Evolutionary conservation across 129 eudicot genomes (phyloP), one percentile per base, ranked within the genome.

Genomic region (Saposhnikovia divaricata): DNA sequence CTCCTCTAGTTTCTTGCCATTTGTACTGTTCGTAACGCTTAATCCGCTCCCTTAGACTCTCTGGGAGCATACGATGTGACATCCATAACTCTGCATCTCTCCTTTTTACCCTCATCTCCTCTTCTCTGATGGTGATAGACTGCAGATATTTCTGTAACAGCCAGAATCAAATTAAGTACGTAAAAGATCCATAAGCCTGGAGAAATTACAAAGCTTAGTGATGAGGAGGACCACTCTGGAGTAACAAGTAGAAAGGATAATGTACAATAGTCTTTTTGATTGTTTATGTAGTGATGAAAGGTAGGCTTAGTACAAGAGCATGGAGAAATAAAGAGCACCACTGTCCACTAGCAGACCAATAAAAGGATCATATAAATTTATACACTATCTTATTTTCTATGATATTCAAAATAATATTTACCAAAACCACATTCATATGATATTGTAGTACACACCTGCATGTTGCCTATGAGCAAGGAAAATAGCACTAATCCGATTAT

Each of bases 1-100:
- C 97, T 45, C 98, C 97, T 78, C 98, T 79, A 78, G 90, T 94
- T 85, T 90, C 90, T 84, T 89, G 96, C 98, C 98, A 94, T 82
- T 77, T 91, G 83, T 91, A 91, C 71, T 94, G 97, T 66, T 91
- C 93, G 72, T 91, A 89, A 45, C 93, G 82, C 76, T 96, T 88
- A 39, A 94, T 86, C 68, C 98, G 88, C 71, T 63, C 83, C 80
- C 82, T 87, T 9, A 94, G 85, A 40, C 85, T 69, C 44, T 91
- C 93, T 27, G 98, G 98, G 65, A 94, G 97, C 93, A 88, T 75
- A 12, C 97, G 91, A 83, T 94, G 98, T 63, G 96, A 88, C 96
- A 94, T 91, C 98, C 98, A 94, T 70, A 82, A 89, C 89, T 91
- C 98, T 43, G 96, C 88, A 79, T 94, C 98, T 79, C 88, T 87